A percentile compares a stretch with the other conserved stretches of the same genome.
Evolutionary conservation across 768 basidiomycete species (phyloP).

Genomic region (Amylocystis lapponica): DNA sequence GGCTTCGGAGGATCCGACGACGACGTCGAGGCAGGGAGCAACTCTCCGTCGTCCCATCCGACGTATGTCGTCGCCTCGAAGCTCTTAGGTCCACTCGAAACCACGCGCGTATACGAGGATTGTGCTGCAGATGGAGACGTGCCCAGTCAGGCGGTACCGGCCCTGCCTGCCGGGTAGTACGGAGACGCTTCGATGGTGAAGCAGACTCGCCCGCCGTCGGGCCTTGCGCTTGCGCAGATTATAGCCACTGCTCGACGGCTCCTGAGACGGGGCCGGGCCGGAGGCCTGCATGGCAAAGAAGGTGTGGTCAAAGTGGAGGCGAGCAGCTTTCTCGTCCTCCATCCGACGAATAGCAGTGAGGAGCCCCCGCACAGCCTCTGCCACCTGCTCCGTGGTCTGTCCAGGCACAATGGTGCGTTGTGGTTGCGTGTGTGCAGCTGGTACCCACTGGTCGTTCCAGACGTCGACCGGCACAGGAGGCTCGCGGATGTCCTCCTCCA

Average conservation of each 20-base stretch:
- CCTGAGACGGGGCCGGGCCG: no score
- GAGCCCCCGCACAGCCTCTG: not conserved
- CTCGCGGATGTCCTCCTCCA: slow-evolving; percentile 24
- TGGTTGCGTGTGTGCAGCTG: slow-evolving; percentile 28
- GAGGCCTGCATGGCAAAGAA: no score
- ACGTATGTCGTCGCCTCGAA: not conserved
- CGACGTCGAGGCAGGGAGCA: not conserved
- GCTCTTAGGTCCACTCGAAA: not conserved
- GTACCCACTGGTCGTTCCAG: slow-evolving; percentile 31
- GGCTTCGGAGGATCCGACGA: slow-evolving; percentile 1
- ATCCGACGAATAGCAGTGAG: no score
- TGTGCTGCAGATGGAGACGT: no score
- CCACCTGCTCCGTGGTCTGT: slow-evolving; percentile 21
- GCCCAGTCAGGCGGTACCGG: no score
- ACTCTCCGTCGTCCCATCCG: not conserved
- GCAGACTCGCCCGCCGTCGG: not conserved
- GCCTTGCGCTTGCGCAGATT: slow-evolving; percentile 1
- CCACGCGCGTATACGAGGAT: no score
- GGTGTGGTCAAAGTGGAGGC: no score
- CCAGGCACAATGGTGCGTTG: slow-evolving; percentile 34
- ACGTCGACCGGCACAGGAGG: slow-evolving; percentile 29
- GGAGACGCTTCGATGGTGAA: not conserved
- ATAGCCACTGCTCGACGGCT: not conserved
- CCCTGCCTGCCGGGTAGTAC: not conserved
- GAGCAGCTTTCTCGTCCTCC: no score